Conservation (phyloP, 345 rosid species). For the Clarkia xantiana region DNA sequence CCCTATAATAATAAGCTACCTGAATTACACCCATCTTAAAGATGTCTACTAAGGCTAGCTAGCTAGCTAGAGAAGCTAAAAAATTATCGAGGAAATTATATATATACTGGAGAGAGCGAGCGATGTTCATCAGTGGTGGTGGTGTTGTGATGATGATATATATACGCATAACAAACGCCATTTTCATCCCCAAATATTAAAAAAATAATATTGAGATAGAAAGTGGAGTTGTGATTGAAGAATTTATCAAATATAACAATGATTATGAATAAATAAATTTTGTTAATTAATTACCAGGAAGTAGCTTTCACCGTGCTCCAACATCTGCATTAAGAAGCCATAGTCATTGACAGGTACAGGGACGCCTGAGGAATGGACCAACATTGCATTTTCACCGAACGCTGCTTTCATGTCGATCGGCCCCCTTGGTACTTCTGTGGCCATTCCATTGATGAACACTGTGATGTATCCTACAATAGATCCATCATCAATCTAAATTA, state of each 20-base stretch:
- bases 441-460: slow-evolving; percentile 72
- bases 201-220: neutral
- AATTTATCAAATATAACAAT: neutral
- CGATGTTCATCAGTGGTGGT: no score
- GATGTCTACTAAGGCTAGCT: no score
- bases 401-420: slow-evolving; percentile 58
- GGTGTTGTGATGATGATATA: no score
- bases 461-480: slow-evolving; percentile 56
- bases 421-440: slow-evolving; percentile 70
- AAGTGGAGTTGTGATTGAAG: neutral
- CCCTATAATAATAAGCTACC: no score
- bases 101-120: no score
- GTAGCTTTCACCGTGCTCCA: slow-evolving; percentile 90
- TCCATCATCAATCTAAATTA: no score
- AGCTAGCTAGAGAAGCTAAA: no score
- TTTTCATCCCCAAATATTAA: no score
- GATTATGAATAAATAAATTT: neutral
- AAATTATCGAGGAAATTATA: no score
- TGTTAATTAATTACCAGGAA: slow-evolving; percentile 77
- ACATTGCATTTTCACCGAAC: slow-evolving; percentile 55
- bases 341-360: slow-evolving; percentile 61
- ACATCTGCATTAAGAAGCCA: slow-evolving; percentile 56
- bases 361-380: slow-evolving; percentile 74
- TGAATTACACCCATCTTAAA: no score
- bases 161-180: no score